Conservation (phyloP, 2,329 filamentous ascomycete species). For the Didymella pomorum region DNA sequence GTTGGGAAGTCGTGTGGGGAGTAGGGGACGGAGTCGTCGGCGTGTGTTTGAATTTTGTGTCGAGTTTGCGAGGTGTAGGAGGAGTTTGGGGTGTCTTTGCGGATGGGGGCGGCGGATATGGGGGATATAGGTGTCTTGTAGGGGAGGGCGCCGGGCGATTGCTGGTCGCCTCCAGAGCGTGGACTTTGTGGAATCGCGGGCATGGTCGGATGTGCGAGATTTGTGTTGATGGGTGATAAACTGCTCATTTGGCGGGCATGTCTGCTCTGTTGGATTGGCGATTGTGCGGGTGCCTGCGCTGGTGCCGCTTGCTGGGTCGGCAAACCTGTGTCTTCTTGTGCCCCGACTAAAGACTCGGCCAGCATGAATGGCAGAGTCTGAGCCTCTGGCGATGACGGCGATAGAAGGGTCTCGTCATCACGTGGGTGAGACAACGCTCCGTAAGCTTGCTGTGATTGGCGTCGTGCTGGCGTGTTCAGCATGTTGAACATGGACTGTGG, state of each 20-base stretch:
- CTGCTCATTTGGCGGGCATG: constrained; percentile 46
- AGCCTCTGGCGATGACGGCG: constrained; percentile 38
- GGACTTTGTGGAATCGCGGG: constrained; percentile 41
- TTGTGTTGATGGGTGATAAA: constrained; percentile 46
- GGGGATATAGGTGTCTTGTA: constrained; percentile 43
- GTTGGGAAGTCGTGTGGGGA: constrained; percentile 44
- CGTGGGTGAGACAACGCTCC: constrained; percentile 30
- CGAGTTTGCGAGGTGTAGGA: constrained; percentile 15
- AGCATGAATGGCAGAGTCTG: constrained; percentile 33
- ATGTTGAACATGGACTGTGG: constrained; percentile 39
- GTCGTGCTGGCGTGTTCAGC: constrained; percentile 32
- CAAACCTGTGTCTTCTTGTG: not conserved
- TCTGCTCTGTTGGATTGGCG: constrained; percentile 28
- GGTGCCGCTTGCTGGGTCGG: constrained; percentile 1
- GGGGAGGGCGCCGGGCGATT: constrained; percentile 32
- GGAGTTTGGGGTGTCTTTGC: constrained; percentile 28
- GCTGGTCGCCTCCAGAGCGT: constrained; percentile 28
- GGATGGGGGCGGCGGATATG: constrained; percentile 35
- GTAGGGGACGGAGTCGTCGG: constrained; percentile 35
- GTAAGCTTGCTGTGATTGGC: constrained; percentile 34
- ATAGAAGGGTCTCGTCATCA: constrained; percentile 37
- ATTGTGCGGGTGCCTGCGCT: constrained; percentile 25
- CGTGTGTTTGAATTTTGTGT: constrained; percentile 25
- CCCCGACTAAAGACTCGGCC: constrained; percentile 32
- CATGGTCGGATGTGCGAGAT: constrained; percentile 27